These are phyloP conservation scores for Crithidia fasciculata DNA, from an alignment of 208 protist species.

Conservation along the genomic window DNA sequence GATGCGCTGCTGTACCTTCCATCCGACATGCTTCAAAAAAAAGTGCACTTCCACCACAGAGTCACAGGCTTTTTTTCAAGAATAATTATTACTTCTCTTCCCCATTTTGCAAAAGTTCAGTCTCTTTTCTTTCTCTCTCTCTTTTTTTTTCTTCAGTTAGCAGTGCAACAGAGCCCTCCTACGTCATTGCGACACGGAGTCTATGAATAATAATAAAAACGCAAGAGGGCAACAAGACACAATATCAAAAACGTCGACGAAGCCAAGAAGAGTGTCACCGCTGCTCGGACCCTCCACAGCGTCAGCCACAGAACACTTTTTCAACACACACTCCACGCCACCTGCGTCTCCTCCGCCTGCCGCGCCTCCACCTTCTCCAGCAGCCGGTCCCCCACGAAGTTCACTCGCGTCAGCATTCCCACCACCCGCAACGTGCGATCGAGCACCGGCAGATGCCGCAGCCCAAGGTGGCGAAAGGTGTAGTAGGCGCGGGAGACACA, in stretches of 20 bases:
- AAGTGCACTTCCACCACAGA: no score
- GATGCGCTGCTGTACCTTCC: no score
- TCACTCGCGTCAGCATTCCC: conserved; percentile 83
- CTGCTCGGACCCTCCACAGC: neutral
- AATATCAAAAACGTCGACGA: neutral
- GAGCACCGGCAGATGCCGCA: conserved; percentile 84
- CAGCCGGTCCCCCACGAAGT: conserved; percentile 69
- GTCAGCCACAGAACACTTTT: neutral
- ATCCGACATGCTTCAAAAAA: no score
- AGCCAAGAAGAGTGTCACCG: no score
- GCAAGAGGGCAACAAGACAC: neutral
- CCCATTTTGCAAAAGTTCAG: no score
- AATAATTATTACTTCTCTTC: no score
- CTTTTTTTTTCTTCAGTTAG: neutral
- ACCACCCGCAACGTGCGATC: conserved; percentile 60
- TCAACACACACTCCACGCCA: conserved; percentile 3
- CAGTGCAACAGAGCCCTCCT: neutral
- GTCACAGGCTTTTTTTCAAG: no score
- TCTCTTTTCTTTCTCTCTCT: neutral
- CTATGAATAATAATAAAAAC: no score
- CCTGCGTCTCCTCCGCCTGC: conserved; percentile 6
- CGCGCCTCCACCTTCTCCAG: conserved; percentile 43
- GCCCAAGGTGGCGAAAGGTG: conserved; percentile 75
- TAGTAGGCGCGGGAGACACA: conserved; percentile 74
- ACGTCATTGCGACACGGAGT: no score